Percentiles rank a stretch among this genome's conserved stretches.
Evolutionary conservation across 345 rosid genomes (phyloP).

Genomic region (Arabis alpina): DNA sequence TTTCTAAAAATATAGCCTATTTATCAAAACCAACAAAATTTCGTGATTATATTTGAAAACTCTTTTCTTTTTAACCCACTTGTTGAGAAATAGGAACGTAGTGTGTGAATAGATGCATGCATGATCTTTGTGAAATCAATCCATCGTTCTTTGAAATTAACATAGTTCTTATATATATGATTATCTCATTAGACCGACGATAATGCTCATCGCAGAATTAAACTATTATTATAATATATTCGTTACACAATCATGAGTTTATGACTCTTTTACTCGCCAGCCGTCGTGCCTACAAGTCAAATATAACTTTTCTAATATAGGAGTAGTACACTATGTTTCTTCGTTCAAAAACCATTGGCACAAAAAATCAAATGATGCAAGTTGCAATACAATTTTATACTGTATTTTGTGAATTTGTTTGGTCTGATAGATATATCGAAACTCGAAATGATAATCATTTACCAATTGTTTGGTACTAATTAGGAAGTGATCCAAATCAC

Average conservation of each 20-base stretch:
- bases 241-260: constrained; percentile 27
- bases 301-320: neutral
- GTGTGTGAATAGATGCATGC: constrained; percentile 35
- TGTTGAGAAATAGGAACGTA: constrained; percentile 17
- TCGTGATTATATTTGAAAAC: constrained; percentile 1
- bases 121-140: constrained; percentile 18
- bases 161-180: neutral
- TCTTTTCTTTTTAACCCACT: constrained; percentile 28
- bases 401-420: neutral
- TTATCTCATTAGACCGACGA: constrained; percentile 22
- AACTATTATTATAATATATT: constrained; percentile 3
- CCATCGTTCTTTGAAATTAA: constrained; percentile 1
- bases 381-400: neutral
- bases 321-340: neutral
- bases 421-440: constrained; percentile 6
- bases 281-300: constrained; percentile 18
- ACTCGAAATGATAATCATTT: constrained; percentile 5
- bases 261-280: constrained; percentile 19
- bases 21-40: constrained; percentile 3
- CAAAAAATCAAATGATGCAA: neutral
- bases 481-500: constrained; percentile 8
- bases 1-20: neutral
- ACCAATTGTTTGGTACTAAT: neutral
- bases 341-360: constrained; percentile 15
- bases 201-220: constrained; percentile 7